Evolutionary conservation across 306 rosid species (phyloP).

Genomic region (Hippophae gyantsensis): DNA sequence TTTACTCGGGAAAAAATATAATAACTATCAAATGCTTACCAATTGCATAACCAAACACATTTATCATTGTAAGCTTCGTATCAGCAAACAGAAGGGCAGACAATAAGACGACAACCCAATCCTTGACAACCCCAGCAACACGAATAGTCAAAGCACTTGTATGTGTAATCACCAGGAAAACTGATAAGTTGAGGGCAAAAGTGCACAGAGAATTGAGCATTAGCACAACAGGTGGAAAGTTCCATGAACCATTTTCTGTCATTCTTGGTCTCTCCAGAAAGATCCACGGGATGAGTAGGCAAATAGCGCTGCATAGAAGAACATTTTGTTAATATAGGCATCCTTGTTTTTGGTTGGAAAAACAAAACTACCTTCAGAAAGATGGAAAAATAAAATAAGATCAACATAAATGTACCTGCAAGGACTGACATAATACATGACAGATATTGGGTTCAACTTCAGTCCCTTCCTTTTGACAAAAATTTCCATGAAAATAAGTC

Average conservation of each 20-base stretch:
- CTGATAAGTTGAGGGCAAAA: conserved; percentile 92
- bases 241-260: conserved; percentile 75
- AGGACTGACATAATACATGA: conserved; percentile 98
- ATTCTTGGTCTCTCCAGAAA: conserved; percentile 85
- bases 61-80: conserved; percentile 79
- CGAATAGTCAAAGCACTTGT: conserved; percentile 99
- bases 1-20: conserved; percentile 4
- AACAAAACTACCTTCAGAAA: conserved; percentile 3
- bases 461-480: conserved; percentile 94
- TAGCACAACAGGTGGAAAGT: conserved; percentile 71
- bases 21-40: conserved; percentile 42
- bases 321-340: conserved; percentile 1
- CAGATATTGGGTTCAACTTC: conserved; percentile 79
- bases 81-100: conserved; percentile 93
- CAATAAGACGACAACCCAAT: conserved; percentile 92
- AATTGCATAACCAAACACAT: conserved; percentile 84
- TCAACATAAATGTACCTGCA: conserved; percentile 51
- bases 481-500: conserved; percentile 98
- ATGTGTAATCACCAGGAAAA: conserved; percentile 92
- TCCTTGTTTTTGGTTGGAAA: conserved; percentile 6
- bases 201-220: conserved; percentile 86
- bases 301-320: conserved; percentile 70
- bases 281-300: conserved; percentile 88
- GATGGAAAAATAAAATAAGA: conserved; percentile 3
- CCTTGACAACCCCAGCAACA: conserved; percentile 98